phyloP scores from a whole-genome alignment of 345 rosid genomes.

The Camelina sativa region DNA sequence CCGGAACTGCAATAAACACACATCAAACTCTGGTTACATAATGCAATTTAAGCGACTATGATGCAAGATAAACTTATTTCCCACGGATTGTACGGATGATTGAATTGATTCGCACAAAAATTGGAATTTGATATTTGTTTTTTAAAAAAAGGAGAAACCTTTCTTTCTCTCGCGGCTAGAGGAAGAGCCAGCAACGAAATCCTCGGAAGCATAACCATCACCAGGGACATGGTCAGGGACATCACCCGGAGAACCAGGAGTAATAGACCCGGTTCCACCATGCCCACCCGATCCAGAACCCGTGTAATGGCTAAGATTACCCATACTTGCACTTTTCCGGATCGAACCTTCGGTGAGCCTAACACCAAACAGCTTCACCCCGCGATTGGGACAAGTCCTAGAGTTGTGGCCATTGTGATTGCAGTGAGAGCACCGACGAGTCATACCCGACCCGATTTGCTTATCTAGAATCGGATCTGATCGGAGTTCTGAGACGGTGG shows the following conservation, averaged over 20 bases:
- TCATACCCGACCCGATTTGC: constrained; percentile 49
- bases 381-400: constrained; percentile 94
- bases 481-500: constrained; percentile 26
- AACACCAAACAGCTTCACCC: constrained; percentile 94
- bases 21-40: constrained; percentile 6
- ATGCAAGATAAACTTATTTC: constrained; percentile 3
- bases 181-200: constrained; percentile 90
- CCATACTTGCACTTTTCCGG: constrained; percentile 97
- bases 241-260: constrained; percentile 68
- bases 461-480: constrained; percentile 40
- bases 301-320: constrained; percentile 74
- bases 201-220: constrained; percentile 95
- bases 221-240: constrained; percentile 68
- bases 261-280: constrained; percentile 51
- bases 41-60: background rate
- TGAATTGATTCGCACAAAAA: background rate
- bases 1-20: background rate
- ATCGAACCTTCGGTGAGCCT: constrained; percentile 94
- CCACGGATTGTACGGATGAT: background rate
- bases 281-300: constrained; percentile 58
- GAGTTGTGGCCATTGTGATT: constrained; percentile 99
- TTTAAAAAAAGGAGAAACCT: constrained; percentile 49
- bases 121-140: background rate
- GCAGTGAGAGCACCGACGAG: constrained; percentile 99
- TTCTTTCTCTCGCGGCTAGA: constrained; percentile 93